Base-by-base conservation (phyloP, 169 alveolate species). In the Plasmodium ovale region DNA sequence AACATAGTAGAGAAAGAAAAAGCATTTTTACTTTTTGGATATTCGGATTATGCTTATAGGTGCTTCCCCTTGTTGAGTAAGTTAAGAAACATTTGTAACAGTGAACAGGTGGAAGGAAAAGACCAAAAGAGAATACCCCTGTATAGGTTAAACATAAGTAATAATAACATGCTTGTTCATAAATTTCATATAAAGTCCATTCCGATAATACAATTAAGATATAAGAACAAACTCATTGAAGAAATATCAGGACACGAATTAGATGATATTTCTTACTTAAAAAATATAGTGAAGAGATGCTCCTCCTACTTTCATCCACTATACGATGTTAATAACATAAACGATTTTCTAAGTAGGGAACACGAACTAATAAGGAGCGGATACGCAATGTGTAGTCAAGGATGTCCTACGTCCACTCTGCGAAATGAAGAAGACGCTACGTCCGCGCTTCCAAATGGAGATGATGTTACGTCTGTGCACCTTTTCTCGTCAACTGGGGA, bases 221-320 rank as follows among this genome's bases (percentile, higher is more conserved):
- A 85, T 64, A 70, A 85, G 42, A 62, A 47, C 39, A 85, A 85
- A 51, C n/a, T 85, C 16, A 35, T 85, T 23, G 72, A 70, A n/a
- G 91, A 85, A 49, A 14, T 85, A 69, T 21, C 47, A n/a, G 91
- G 91, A 69, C 54, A 85, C 42, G 87, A 69, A 42, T 54, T 85
- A 56, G 65, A 82, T 65, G 35, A 74, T 16, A 59, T 68, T 56
- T n/a, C 16, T 27, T 58, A 85, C 56, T 33, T 85, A 21, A 44
- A 64, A 47, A 70, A 56, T 14, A 44, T 85, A 37, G 10, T 85
- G 59, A 35, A 44, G 19, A 42, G 91, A 33, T 85, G 25, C 49
- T 33, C 47, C 16, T 68, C 56, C 37, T 85, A 85, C 14, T 85
- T 85, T 69, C 12, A 54, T 56, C 29, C 91, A 2, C 21, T 85